A percentile compares a stretch with the other conserved stretches of the same genome.
These are phyloP conservation scores for Globisporangium barbulae DNA, from an alignment of 352 stramenopile genomes.

Conservation along the genomic window DNA sequence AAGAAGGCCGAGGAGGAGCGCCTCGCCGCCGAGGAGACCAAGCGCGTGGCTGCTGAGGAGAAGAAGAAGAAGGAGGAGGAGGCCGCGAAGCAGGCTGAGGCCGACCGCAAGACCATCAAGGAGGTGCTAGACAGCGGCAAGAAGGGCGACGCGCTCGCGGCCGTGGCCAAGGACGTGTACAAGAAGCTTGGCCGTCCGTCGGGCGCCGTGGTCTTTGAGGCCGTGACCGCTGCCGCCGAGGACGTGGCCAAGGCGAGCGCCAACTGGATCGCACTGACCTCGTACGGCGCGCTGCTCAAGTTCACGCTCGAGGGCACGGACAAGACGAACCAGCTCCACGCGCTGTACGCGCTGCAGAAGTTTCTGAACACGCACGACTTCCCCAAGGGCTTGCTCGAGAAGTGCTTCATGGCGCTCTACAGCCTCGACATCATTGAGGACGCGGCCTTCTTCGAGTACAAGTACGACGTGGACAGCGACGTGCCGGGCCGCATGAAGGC, in stretches of 20 bases:
- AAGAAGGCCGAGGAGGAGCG: slow-evolving; percentile 81
- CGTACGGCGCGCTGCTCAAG: slow-evolving; percentile 66
- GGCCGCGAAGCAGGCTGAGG: slow-evolving; percentile 42
- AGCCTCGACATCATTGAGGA: slow-evolving; percentile 81
- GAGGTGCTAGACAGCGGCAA: slow-evolving; percentile 60
- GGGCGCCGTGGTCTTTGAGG: slow-evolving; percentile 52
- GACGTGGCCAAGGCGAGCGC: slow-evolving; percentile 71
- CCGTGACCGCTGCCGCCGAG: slow-evolving; percentile 44
- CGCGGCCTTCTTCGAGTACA: slow-evolving; percentile 82
- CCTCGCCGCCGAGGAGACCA: slow-evolving; percentile 55
- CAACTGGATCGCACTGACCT: slow-evolving; percentile 71
- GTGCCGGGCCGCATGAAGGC: slow-evolving; percentile 77
- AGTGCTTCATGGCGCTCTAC: slow-evolving; percentile 86
- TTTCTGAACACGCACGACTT: slow-evolving; percentile 75
- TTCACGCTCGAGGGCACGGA: slow-evolving; percentile 43
- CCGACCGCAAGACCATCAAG: slow-evolving; percentile 53
- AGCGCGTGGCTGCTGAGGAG: slow-evolving; percentile 52
- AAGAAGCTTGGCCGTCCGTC: slow-evolving; percentile 37
- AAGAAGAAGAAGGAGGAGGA: slow-evolving; percentile 55
- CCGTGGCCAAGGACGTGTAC: slow-evolving; percentile 51
- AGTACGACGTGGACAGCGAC: slow-evolving; percentile 79
- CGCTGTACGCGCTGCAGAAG: slow-evolving; percentile 72
- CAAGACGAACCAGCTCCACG: slow-evolving; percentile 64
- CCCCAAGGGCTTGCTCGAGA: slow-evolving; percentile 75
- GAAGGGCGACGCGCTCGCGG: slow-evolving; percentile 58